Evolutionary conservation across 2,329 filamentous ascomycete genomes (phyloP).

Genomic region (Phialemoniopsis sp.): DNA sequence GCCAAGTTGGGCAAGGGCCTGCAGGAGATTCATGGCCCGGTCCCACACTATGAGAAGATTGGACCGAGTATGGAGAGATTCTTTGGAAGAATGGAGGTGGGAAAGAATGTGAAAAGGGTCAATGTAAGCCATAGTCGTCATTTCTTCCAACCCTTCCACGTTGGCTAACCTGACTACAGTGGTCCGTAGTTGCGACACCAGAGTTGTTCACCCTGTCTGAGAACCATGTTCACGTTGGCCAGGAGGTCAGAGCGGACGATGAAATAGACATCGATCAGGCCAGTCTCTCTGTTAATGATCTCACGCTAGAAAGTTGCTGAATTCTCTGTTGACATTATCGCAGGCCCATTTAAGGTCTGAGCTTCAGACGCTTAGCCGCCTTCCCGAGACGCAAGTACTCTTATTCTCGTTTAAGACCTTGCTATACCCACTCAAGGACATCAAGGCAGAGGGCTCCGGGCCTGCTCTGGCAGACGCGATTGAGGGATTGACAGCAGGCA

Average conservation of each 20-base stretch:
- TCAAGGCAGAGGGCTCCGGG: slow-evolving; percentile 45
- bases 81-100: slow-evolving; percentile 42
- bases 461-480: slow-evolving; percentile 44
- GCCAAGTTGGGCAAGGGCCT: slow-evolving; percentile 44
- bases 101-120: slow-evolving; percentile 42
- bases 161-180: slow-evolving; percentile 25
- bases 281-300: slow-evolving; percentile 1
- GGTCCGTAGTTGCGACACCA: slow-evolving; percentile 40
- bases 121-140: slow-evolving; percentile 30
- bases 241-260: slow-evolving; percentile 25
- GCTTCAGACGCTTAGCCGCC: slow-evolving; percentile 45
- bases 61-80: slow-evolving; percentile 51
- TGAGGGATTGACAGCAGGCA: slow-evolving; percentile 44
- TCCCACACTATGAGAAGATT: slow-evolving; percentile 51
- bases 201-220: slow-evolving; percentile 30
- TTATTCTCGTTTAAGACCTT: slow-evolving; percentile 56
- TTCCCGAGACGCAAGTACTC: slow-evolving; percentile 40
- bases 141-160: no score
- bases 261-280: slow-evolving; percentile 26
- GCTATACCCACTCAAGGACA: slow-evolving; percentile 39
- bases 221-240: slow-evolving; percentile 27
- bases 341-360: slow-evolving; percentile 40
- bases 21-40: slow-evolving; percentile 44
- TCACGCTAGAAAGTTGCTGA: no score
- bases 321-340: no score